Base-by-base conservation (phyloP, 768 basidiomycete species). In the Plicaturopsis crispa region DNA sequence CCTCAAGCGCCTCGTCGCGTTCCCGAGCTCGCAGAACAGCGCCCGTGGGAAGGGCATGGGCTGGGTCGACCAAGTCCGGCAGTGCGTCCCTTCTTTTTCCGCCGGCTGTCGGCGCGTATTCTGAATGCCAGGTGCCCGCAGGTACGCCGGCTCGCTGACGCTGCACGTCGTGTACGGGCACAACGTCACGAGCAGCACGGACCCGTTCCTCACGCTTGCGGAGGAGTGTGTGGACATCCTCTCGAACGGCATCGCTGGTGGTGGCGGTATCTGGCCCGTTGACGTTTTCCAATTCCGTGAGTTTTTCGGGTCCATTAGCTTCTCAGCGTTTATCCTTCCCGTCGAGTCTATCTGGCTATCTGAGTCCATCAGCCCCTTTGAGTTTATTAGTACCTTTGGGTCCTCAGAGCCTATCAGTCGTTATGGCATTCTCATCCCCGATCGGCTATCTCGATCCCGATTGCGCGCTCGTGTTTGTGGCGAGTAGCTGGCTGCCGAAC, bases 151-250 rank as follows among this genome's bases (percentile, higher is more conserved):
- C 51, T 67, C 36, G 55, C 67, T 56, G 66, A 80, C 73, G 10
- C 42, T 67, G n/a, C 63, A 67, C 34, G 74, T 79, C 30, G 64
- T 82, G 6, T 85, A 85, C 37, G 82, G 82, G 8, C 75, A 84
- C 48, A 59, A 63, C 26, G 63, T 60, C 35, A 47, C 55, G 31
- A 48, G 55, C 3, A 61, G 58, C 35, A 59, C 69, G 31, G 71
- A 73, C 51, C 43, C 42, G 10, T 66, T 65, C 46, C 40, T 73
- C 7, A 48, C 33, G 23, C 64, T 72, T 19, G 71, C 63, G 1
- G 59, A 69, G 24, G 66, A 69, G 20, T 68, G 61, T 31, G 51
- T 70, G 2, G 51, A 52, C 4, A 33, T 71, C 12, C 54, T 72
- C 8, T 53, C 70, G 1, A 72, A 72, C 41, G 52, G 55, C 2